These are phyloP conservation scores for Rosa rugosa DNA, from an alignment of 306 rosid genomes.

Conservation along the genomic window DNA sequence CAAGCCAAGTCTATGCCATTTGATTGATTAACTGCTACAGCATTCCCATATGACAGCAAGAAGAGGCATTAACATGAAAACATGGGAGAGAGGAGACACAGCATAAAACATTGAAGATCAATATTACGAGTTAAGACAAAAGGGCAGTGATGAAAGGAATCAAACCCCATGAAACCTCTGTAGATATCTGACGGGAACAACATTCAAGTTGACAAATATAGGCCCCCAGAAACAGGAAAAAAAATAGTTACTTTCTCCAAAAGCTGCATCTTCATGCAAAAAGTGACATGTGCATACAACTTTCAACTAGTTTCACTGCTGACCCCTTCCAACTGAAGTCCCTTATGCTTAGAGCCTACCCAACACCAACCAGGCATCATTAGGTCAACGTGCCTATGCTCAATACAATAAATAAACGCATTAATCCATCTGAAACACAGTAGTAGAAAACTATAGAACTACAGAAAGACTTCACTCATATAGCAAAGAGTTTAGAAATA, in stretches of 20 bases:
- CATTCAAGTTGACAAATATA: neutral
- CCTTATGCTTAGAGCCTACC: neutral
- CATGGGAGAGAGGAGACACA: neutral
- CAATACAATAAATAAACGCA: neutral
- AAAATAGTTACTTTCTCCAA: too few species aligned
- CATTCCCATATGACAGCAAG: neutral
- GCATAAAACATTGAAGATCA: neutral
- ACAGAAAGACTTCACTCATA: neutral
- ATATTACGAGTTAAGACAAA: neutral
- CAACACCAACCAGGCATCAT: neutral
- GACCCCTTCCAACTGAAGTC: neutral
- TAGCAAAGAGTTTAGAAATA: neutral
- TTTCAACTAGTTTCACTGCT: neutral
- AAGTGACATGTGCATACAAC: neutral
- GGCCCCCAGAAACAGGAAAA: too few species aligned
- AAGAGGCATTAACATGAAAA: neutral
- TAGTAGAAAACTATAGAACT: neutral
- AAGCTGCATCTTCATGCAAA: too few species aligned
- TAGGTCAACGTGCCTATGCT: neutral
- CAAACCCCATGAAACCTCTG: too few species aligned
- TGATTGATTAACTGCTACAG: neutral
- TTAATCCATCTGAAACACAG: neutral
- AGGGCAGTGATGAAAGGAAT: too few species aligned
- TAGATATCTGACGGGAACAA: neutral
- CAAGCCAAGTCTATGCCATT: neutral